A percentile compares a stretch with the other conserved stretches of the same genome.
Conservation (phyloP, 495 filamentous ascomycete species). For the Aspergillus baeticus region DNA sequence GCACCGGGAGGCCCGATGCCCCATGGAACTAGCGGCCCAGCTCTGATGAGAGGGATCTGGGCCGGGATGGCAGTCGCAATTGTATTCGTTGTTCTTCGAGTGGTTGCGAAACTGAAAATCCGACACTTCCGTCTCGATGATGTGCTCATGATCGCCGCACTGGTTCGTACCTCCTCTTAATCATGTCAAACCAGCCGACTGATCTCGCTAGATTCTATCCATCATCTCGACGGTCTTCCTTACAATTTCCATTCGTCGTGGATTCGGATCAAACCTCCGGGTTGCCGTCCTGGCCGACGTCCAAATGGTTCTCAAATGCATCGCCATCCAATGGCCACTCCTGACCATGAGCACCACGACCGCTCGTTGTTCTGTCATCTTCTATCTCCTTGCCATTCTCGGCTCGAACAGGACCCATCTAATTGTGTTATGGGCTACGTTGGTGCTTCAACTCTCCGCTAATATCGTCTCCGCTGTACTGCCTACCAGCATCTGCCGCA, state of each 20-base stretch:
- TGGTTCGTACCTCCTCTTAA: slow-evolving; percentile 22
- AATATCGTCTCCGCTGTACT: slow-evolving; percentile 30
- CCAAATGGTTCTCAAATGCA: slow-evolving; percentile 26
- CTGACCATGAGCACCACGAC: slow-evolving; percentile 34
- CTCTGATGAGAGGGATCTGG: slow-evolving; percentile 30
- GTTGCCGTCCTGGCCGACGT: slow-evolving; percentile 8
- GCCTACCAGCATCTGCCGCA: slow-evolving; percentile 27
- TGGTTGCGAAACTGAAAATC: slow-evolving; percentile 36
- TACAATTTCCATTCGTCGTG: slow-evolving; percentile 25
- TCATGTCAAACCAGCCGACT: background rate
- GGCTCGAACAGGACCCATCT: slow-evolving; percentile 25
- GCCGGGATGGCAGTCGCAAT: slow-evolving; percentile 28
- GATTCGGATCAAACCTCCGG: slow-evolving; percentile 26
- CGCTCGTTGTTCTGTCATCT: slow-evolving; percentile 31
- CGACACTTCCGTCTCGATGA: slow-evolving; percentile 33
- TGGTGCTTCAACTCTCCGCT: slow-evolving; percentile 24
- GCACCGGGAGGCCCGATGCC: too few relatives aligned
- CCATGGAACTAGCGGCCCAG: slow-evolving; percentile 17
- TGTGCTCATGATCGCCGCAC: slow-evolving; percentile 33
- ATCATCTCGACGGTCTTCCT: slow-evolving; percentile 29
- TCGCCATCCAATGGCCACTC: slow-evolving; percentile 29
- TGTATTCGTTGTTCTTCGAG: slow-evolving; percentile 32
- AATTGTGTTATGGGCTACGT: slow-evolving; percentile 24
- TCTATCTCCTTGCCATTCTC: slow-evolving; percentile 31
- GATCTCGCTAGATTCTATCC: slow-evolving; percentile 19